These are phyloP conservation scores for Alternaria hordeiaustralica DNA, from an alignment of 2,329 filamentous ascomycete genomes.

Conservation along the genomic window DNA sequence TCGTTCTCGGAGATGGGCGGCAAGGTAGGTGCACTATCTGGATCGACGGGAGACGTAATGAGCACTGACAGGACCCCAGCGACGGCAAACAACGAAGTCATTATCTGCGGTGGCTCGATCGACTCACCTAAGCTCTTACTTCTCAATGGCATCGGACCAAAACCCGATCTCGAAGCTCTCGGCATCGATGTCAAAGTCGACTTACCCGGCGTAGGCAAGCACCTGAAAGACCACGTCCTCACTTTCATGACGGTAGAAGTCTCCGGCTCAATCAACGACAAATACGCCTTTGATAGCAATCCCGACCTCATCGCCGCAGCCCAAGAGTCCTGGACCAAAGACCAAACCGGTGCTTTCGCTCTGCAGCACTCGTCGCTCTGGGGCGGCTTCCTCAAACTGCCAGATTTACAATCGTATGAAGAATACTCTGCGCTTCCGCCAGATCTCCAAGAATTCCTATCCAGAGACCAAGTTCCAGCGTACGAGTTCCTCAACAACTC, in stretches of 20 bases:
- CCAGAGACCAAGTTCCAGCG: slow-evolving; percentile 60
- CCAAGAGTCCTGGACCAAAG: slow-evolving; percentile 52
- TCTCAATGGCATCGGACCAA: slow-evolving; percentile 58
- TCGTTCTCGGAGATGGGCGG: slow-evolving; percentile 36
- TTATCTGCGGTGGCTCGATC: slow-evolving; percentile 42
- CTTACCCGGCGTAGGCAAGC: slow-evolving; percentile 53
- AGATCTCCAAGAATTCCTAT: slow-evolving; percentile 54
- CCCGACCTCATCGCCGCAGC: slow-evolving; percentile 50
- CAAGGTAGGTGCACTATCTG: slow-evolving; percentile 32
- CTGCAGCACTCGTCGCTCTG: slow-evolving; percentile 57
- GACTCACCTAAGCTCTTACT: slow-evolving; percentile 52
- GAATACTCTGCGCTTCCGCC: slow-evolving; percentile 55
- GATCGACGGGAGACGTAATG: background rate
- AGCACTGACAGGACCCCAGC: slow-evolving; percentile 15
- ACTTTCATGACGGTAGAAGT: slow-evolving; percentile 54
- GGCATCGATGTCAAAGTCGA: slow-evolving; percentile 52
- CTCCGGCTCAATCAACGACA: slow-evolving; percentile 46
- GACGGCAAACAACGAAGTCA: slow-evolving; percentile 41
- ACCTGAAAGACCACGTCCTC: slow-evolving; percentile 56
- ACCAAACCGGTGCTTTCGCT: slow-evolving; percentile 36
- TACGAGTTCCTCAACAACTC: slow-evolving; percentile 59
- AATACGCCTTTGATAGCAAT: slow-evolving; percentile 49
- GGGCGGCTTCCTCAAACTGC: slow-evolving; percentile 61
- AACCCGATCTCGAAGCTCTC: slow-evolving; percentile 49
- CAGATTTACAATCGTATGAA: slow-evolving; percentile 48